Base-by-base conservation (phyloP, 2,329 filamentous ascomycete species). In the Xylogone sp. region DNA sequence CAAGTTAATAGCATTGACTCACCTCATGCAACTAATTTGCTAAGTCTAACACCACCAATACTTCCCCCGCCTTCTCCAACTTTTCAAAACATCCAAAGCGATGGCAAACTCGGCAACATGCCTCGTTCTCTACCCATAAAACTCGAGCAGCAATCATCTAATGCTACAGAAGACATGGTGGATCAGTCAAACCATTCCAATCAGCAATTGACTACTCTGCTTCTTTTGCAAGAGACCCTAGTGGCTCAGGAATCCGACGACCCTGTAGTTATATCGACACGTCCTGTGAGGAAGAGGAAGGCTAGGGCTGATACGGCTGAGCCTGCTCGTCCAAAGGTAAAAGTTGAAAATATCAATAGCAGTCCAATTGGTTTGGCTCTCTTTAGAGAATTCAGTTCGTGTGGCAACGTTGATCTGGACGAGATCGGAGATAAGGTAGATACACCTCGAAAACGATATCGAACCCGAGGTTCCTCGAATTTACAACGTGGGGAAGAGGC, bases 351-450 rank as follows among this genome's bases (percentile, higher is more conserved):
- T 0, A 51, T 60, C 21, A 50, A 53, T 20, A 66, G 64, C 45
- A 67, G 64, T 47, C 65, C 65, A 9, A 54, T 62, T 27, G 54
- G 52, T 12, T 49, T 61, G n/a, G 49, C 54, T 7, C 50, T 43
- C 13, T 43, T 65, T 16, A 34, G 44, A 16, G 27, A 49, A 42
- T 44, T 60, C n/a, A 47, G 53, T 24, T 46, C 43, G 4, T 51
- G 50, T 18, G 65, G 68, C 9, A 68, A 64, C 46, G 57, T 69
- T 21, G 67, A 69, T 51, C 57, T 69, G 10, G 67, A 69, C 53
- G 65, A 68, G 19, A 65, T 68, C 52, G 67, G 67, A 3, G 53
- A 63, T 39, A 66, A 65, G 48, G 57, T 65, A 12, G 51, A 56
- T 42, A 69, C 67, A 8, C 67, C 67, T 1, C 65, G 61, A 50